Evolutionary conservation across 176 grass and related monocot genomes (phyloP).

Genomic region (Oryza meyeriana): DNA sequence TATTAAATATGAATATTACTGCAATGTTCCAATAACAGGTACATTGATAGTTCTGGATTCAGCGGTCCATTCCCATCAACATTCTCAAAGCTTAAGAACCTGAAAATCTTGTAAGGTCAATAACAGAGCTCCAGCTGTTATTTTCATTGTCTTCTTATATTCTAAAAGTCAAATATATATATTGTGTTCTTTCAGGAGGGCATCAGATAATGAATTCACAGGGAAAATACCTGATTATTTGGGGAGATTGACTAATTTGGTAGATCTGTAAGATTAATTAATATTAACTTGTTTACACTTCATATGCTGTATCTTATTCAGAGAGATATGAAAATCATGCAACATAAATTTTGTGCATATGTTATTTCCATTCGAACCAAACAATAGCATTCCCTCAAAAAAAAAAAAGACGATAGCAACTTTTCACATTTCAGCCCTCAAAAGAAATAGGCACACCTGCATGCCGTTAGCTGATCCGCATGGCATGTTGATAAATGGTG

Average conservation of each 20-base stretch:
- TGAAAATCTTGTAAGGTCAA: constrained; percentile 26
- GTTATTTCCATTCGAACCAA: background rate
- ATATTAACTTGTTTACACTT: background rate
- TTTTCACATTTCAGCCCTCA: background rate
- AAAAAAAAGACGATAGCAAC: too few relatives aligned
- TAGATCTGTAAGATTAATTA: constrained; percentile 26
- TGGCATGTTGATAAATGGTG: too few relatives aligned
- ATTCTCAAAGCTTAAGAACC: constrained; percentile 32
- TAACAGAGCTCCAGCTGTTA: background rate
- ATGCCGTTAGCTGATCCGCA: background rate
- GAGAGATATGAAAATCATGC: background rate
- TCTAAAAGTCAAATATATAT: too few relatives aligned
- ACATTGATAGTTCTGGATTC: constrained; percentile 45
- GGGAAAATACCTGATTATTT: constrained; percentile 51
- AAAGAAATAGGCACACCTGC: too few relatives aligned
- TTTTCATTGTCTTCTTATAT: too few relatives aligned
- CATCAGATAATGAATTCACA: constrained; percentile 40
- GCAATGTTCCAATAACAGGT: constrained; percentile 18
- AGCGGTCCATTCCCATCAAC: constrained; percentile 30
- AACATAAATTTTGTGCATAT: background rate
- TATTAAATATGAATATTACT: background rate
- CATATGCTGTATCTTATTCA: background rate
- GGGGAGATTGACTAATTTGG: constrained; percentile 24
- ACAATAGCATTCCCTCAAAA: too few relatives aligned
- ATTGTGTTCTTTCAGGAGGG: constrained; percentile 33